Evolutionary conservation across 1,284 basidiomycete species (phyloP), one percentile per base, ranked within the genome.

Genomic region (Ustilago cynodontis): DNA sequence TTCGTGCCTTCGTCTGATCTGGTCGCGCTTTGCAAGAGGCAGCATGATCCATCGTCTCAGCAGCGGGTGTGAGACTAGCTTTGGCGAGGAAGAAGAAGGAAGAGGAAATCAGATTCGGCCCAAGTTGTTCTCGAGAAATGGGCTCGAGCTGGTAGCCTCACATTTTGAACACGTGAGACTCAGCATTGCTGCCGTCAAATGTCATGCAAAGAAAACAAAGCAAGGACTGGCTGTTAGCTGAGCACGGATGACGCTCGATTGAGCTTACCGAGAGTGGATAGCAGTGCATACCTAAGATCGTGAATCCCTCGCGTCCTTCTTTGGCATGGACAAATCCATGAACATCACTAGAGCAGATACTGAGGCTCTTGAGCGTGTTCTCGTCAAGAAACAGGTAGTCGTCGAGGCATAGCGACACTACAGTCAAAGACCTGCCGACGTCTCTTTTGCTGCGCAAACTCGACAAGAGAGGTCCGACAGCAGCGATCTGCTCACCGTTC

Each of bases 311-410:
- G 20, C 68, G 57, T 16, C 62, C 65, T 4, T 24, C 58, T 43
- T 64, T 65, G 7, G 73, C 68, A 18, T 76, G 73, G 5, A 76
- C 68, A 14, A 71, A 76, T 7, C 57, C 68, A 18, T 76, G 73
- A 1, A 54, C 49, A 28, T 76, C 73, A 29, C 39, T 68, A 1
- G 73, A 64, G 52, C 61, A 67, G 59, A 76, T 65, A 51, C 65
- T 67, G 24, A 76, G 65, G 59, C 73, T 70, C 33, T 64, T 64
- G 29, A 76, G 57, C 11, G 73, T 68, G 26, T 76, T 66, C 11
- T 76, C 73, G 33, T 76, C 73, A 35, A 76, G n/a, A 50, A 71
- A 76, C 18, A 76, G 52, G 29, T 63, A 71, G 50, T 68, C 55
- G 26, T 65, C 39, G 1, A 76, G 50, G 31, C 68, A 67, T 14